These are phyloP conservation scores for Globisporangium irregulare DNA, from an alignment of 352 stramenopile genomes.

Conservation along the genomic window DNA sequence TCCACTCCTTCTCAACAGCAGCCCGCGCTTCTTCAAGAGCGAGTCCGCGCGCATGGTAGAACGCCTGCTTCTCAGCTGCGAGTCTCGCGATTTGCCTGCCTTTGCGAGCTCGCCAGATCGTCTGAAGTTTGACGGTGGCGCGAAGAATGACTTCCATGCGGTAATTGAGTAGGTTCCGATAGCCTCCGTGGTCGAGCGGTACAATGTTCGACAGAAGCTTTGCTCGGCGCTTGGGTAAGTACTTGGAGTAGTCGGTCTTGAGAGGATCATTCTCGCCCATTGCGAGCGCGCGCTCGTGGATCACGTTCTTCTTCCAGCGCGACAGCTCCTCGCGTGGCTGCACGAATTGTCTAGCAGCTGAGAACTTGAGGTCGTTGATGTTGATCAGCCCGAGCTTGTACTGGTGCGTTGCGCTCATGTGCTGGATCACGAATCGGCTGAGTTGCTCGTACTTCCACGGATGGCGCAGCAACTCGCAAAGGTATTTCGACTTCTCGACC, in stretches of 20 bases:
- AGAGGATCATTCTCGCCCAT: slow-evolving; percentile 91
- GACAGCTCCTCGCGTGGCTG: slow-evolving; percentile 55
- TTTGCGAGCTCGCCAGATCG: slow-evolving; percentile 70
- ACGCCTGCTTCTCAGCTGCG: slow-evolving; percentile 85
- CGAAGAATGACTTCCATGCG: slow-evolving; percentile 62
- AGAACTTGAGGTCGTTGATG: slow-evolving; percentile 87
- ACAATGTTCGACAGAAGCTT: slow-evolving; percentile 85
- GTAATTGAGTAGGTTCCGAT: slow-evolving; percentile 84
- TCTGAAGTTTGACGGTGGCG: slow-evolving; percentile 83
- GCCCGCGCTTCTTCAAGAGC: slow-evolving; percentile 63
- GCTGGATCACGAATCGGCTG: slow-evolving; percentile 80
- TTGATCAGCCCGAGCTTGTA: slow-evolving; percentile 88
- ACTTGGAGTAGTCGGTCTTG: slow-evolving; percentile 93
- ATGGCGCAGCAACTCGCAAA: slow-evolving; percentile 56
- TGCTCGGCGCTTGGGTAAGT: slow-evolving; percentile 64
- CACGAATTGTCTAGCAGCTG: slow-evolving; percentile 49
- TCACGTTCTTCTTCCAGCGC: slow-evolving; percentile 59
- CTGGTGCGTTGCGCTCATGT: slow-evolving; percentile 83
- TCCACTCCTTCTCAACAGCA: slow-evolving; percentile 69
- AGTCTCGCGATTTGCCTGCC: slow-evolving; percentile 64
- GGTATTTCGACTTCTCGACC: slow-evolving; percentile 63
- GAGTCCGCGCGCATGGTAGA: slow-evolving; percentile 83
- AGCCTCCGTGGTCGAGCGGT: slow-evolving; percentile 84
- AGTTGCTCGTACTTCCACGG: slow-evolving; percentile 79
- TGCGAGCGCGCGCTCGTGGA: slow-evolving; percentile 86